These are phyloP conservation scores for Russula olivacea DNA, from an alignment of 768 basidiomycete genomes.

Conservation along the genomic window DNA sequence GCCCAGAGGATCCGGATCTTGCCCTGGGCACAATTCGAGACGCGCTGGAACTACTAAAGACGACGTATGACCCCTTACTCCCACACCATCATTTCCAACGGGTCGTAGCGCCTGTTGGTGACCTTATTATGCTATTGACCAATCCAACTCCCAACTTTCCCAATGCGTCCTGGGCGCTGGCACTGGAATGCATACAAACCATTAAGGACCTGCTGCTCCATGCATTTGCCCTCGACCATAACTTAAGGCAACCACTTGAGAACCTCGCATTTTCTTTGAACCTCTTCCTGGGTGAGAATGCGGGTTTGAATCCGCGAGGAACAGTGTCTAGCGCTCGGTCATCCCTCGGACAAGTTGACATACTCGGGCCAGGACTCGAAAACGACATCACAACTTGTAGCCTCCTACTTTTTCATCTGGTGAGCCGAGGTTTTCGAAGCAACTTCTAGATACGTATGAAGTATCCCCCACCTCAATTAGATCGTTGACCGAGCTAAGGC, in stretches of 20 bases:
- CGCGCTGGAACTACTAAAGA: conserved; percentile 17
- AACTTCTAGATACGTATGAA: not conserved
- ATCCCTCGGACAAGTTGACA: conserved; percentile 23
- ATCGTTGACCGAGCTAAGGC: conserved; percentile 18
- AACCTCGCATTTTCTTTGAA: conserved; percentile 24
- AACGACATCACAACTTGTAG: conserved; percentile 20
- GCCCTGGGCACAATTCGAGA: conserved; percentile 45
- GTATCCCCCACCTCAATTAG: not conserved
- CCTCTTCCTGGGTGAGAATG: conserved; percentile 21
- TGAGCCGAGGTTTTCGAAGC: conserved; percentile 1
- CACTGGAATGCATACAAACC: conserved; percentile 23
- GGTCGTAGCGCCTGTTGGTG: conserved; percentile 16
- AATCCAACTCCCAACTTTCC: conserved; percentile 17
- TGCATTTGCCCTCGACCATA: conserved; percentile 16
- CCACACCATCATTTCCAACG: conserved; percentile 18
- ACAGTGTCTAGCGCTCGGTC: conserved; percentile 12
- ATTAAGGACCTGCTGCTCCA: conserved; percentile 23
- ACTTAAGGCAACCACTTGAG: conserved; percentile 19
- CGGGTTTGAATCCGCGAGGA: conserved; percentile 15
- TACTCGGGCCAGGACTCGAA: conserved; percentile 23
- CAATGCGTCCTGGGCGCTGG: conserved; percentile 15
- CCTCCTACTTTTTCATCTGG: conserved; percentile 24
- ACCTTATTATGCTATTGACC: conserved; percentile 15
- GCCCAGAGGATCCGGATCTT: conserved; percentile 45
- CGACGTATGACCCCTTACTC: conserved; percentile 21